Evolutionary conservation across 345 rosid species (phyloP).

Genomic region (Euphorbia lathyris): DNA sequence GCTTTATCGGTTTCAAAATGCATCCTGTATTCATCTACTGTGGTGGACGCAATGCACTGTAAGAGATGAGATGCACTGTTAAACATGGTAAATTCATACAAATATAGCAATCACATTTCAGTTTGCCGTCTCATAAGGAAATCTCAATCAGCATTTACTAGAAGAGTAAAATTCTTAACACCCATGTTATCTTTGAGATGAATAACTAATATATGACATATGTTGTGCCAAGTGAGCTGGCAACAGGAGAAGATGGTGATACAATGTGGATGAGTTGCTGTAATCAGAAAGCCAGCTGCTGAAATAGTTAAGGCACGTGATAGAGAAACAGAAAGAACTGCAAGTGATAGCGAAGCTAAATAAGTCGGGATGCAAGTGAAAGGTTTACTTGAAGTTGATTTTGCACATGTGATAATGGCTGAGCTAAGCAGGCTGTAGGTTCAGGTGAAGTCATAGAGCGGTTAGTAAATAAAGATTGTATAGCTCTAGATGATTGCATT

Average conservation of each 20-base stretch:
- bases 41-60: constrained; percentile 98
- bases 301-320: background rate
- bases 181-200: background rate
- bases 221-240: background rate
- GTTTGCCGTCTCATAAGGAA: background rate
- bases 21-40: constrained; percentile 73
- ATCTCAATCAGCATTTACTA: constrained; percentile 3
- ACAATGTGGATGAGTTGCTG: background rate
- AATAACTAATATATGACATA: background rate
- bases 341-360: background rate
- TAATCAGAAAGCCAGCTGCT: background rate
- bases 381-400: too few species aligned
- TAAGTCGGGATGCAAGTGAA: background rate
- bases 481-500: too few species aligned
- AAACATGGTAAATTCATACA: background rate
- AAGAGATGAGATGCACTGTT: constrained; percentile 23
- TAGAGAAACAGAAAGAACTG: background rate
- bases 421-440: too few species aligned
- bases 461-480: too few species aligned
- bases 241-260: background rate
- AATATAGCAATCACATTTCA: background rate
- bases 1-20: constrained; percentile 97
- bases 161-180: background rate
- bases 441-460: too few species aligned
- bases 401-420: too few species aligned